Conservation (phyloP, 2,329 filamentous ascomycete species). For the Clarireedia monteithiana region DNA sequence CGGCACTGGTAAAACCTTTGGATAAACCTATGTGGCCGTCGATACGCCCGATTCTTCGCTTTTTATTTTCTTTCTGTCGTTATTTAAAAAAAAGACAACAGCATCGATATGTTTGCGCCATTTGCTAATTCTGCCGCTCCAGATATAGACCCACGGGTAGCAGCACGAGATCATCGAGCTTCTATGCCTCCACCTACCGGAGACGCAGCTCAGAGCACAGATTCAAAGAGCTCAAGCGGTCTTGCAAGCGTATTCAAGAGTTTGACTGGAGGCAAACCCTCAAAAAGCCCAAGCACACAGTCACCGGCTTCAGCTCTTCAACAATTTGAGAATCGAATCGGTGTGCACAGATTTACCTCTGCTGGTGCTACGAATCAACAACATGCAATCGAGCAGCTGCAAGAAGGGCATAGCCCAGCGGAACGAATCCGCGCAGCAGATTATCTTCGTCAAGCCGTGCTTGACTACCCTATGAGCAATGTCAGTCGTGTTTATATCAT, state of each 20-base stretch:
- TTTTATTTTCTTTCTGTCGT: too few species aligned
- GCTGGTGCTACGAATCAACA: slow-evolving; percentile 45
- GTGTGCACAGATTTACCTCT: slow-evolving; percentile 30
- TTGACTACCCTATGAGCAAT: slow-evolving; percentile 46
- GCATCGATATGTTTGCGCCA: not conserved
- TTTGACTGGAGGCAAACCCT: slow-evolving; percentile 45
- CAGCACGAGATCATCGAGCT: slow-evolving; percentile 12
- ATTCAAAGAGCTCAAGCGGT: slow-evolving; percentile 47
- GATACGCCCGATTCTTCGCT: too few species aligned
- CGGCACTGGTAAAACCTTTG: not conserved
- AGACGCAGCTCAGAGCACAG: slow-evolving; percentile 47
- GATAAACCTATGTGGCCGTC: too few species aligned
- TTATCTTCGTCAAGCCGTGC: slow-evolving; percentile 46
- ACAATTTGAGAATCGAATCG: slow-evolving; percentile 34
- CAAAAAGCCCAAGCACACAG: slow-evolving; percentile 39
- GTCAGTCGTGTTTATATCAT: slow-evolving; percentile 16
- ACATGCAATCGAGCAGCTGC: slow-evolving; percentile 47
- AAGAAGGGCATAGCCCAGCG: slow-evolving; percentile 39
- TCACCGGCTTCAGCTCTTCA: slow-evolving; percentile 34
- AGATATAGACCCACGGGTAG: slow-evolving; percentile 4
- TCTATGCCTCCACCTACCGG: slow-evolving; percentile 54
- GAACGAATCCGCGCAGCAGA: slow-evolving; percentile 52
- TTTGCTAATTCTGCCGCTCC: slow-evolving; percentile 5
- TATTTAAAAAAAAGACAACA: too few species aligned
- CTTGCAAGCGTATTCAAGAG: slow-evolving; percentile 58